Percentiles rank a stretch among this genome's conserved stretches.
These are phyloP conservation scores for Cetradonia linearis DNA, from an alignment of 495 filamentous ascomycete species.

Conservation along the genomic window DNA sequence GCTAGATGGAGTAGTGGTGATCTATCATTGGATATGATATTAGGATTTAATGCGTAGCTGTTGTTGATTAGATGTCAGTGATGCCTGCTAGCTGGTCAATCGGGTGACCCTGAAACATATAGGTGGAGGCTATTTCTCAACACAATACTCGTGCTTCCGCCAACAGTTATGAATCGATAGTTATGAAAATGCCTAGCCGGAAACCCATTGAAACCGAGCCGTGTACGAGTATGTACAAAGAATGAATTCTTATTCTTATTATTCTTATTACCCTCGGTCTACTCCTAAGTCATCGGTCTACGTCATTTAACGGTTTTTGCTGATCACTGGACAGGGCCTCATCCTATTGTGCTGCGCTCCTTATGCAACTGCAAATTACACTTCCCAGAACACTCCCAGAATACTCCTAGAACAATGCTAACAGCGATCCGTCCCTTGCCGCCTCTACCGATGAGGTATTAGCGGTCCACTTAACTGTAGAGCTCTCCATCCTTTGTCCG, in stretches of 20 bases:
- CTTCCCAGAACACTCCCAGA: neutral
- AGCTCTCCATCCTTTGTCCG: conserved; percentile 34
- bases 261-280: too few relatives aligned
- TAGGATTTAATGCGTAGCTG: too few relatives aligned
- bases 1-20: neutral
- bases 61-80: too few relatives aligned
- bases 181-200: neutral
- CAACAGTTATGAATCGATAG: neutral
- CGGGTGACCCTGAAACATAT: too few relatives aligned
- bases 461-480: conserved; percentile 14
- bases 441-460: neutral
- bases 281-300: neutral
- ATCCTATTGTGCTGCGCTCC: neutral
- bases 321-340: too few relatives aligned
- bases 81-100: too few relatives aligned
- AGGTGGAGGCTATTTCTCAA: too few relatives aligned
- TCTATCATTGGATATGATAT: too few relatives aligned
- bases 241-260: too few relatives aligned
- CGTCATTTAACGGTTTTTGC: too few relatives aligned
- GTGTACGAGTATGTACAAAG: neutral
- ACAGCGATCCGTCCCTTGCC: neutral
- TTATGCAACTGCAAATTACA: neutral
- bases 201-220: neutral
- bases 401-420: neutral
- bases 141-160: neutral